These are phyloP conservation scores for Dactylorhiza incarnata DNA, from an alignment of 106 monocot genomes.

Conservation along the genomic window DNA sequence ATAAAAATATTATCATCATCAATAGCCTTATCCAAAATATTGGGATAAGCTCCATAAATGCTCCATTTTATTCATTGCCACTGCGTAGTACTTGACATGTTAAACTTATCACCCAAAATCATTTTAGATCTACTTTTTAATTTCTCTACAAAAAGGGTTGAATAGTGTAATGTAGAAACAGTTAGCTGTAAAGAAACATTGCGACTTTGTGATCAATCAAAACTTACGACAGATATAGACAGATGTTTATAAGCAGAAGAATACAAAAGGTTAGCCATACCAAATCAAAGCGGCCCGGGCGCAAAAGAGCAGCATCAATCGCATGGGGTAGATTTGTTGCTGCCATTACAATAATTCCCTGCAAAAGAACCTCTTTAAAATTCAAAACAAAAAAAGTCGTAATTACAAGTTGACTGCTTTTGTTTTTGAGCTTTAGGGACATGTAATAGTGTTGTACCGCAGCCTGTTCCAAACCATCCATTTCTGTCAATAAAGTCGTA, in stretches of 20 bases:
- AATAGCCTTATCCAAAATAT: neutral
- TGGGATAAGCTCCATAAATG: neutral
- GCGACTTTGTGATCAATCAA: neutral
- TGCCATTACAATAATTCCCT: slow-evolving; percentile 96
- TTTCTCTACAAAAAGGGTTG: neutral
- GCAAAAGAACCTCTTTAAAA: slow-evolving; percentile 2
- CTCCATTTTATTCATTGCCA: no score
- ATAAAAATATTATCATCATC: no score
- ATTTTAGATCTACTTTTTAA: no score
- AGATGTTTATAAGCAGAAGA: neutral
- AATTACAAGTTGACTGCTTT: neutral
- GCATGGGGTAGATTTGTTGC: slow-evolving; percentile 89
- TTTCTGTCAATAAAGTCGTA: slow-evolving; percentile 85
- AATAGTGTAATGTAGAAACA: neutral
- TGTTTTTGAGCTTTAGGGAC: neutral
- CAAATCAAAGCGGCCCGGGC: slow-evolving; percentile 97
- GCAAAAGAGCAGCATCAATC: slow-evolving; percentile 89
- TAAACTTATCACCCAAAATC: no score
- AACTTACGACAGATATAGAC: neutral
- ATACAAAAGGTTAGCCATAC: slow-evolving; percentile 19
- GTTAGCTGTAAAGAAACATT: neutral
- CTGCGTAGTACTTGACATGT: no score
- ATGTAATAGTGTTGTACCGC: slow-evolving; percentile 28
- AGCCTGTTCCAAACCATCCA: slow-evolving; percentile 87
- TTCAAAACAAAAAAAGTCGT: neutral